Evolutionary conservation across 2,329 filamentous ascomycete genomes (phyloP).

Genomic region (Dryadomyces quercivorus): DNA sequence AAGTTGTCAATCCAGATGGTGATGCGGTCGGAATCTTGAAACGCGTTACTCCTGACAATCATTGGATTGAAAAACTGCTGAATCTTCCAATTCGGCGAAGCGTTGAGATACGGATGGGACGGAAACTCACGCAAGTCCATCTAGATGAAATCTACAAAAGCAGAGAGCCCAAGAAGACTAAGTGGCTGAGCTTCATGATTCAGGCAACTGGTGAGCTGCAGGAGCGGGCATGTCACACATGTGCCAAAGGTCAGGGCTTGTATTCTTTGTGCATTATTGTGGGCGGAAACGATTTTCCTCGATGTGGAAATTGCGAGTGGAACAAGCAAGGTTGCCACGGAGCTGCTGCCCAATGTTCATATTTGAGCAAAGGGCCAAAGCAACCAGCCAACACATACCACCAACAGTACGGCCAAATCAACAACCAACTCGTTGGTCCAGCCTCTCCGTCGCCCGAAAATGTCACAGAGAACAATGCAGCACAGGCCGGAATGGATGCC

Average conservation of each 20-base stretch:
- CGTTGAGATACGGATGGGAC: conserved; percentile 28
- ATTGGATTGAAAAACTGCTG: conserved; percentile 25
- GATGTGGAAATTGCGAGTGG: conserved; percentile 41
- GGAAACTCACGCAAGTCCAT: conserved; percentile 27
- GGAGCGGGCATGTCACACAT: conserved; percentile 26
- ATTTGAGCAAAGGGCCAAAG: background rate
- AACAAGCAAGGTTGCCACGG: conserved; percentile 22
- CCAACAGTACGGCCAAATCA: background rate
- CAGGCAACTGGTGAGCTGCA: conserved; percentile 34
- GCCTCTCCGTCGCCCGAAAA: no score
- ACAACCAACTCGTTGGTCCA: no score
- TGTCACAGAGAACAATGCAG: background rate
- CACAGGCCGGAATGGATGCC: background rate
- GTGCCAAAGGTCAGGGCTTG: conserved; percentile 28
- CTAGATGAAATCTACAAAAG: conserved; percentile 30
- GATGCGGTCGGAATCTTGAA: conserved; percentile 24
- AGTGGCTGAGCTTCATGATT: conserved; percentile 36
- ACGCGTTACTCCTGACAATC: conserved; percentile 25
- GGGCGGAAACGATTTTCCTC: conserved; percentile 27
- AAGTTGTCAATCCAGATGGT: conserved; percentile 26
- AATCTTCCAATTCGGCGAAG: conserved; percentile 24
- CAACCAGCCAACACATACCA: background rate
- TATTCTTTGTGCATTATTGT: conserved; percentile 34
- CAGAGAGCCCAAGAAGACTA: conserved; percentile 24
- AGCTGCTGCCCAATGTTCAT: background rate